Evolutionary conservation across 305 asterid genomes (phyloP).

Genomic region (Stenogyne calaminthoides): DNA sequence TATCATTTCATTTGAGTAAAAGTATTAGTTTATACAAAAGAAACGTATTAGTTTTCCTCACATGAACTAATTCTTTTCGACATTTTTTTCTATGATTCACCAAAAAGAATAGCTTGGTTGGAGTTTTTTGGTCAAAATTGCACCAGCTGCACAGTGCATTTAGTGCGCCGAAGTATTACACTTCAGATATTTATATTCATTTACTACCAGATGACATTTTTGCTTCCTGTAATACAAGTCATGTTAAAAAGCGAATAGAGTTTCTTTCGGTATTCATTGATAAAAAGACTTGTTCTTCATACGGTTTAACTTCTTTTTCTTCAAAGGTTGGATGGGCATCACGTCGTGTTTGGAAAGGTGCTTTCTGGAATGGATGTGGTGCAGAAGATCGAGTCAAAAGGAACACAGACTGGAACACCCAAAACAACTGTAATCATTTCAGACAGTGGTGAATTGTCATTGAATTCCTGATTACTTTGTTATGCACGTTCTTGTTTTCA

Average conservation of each 20-base stretch:
- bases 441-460: conserved; percentile 64
- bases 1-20: too few relatives aligned
- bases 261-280: not conserved
- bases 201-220: not conserved
- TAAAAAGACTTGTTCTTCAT: not conserved
- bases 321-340: conserved; percentile 84
- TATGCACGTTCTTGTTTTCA: not conserved
- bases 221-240: not conserved
- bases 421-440: conserved; percentile 53
- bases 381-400: conserved; percentile 63
- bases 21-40: too few relatives aligned
- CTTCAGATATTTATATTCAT: not conserved
- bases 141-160: too few relatives aligned
- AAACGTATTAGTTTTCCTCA: too few relatives aligned
- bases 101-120: too few relatives aligned
- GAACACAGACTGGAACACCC: conserved; percentile 61
- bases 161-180: too few relatives aligned
- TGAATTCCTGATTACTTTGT: conserved; percentile 17
- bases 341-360: conserved; percentile 91
- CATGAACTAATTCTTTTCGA: too few relatives aligned
- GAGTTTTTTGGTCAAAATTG: too few relatives aligned
- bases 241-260: not conserved
- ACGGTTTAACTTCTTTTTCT: not conserved
- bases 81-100: too few relatives aligned
- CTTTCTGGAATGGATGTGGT: conserved; percentile 86